Evolutionary conservation across 768 basidiomycete species (phyloP).

Genomic region (Mycena haematopus): DNA sequence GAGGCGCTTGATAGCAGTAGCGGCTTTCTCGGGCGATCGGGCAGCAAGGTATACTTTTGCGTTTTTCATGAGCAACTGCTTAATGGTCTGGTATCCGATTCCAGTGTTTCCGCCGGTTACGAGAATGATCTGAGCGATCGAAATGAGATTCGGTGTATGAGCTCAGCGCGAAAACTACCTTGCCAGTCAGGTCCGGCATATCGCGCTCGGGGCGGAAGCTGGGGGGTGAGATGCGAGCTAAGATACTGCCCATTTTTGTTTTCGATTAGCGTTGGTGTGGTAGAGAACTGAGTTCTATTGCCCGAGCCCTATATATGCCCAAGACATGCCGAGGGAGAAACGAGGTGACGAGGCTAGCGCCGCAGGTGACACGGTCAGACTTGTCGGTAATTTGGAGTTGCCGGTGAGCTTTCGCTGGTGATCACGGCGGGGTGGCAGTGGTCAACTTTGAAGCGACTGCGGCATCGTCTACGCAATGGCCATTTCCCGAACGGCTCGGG

Average conservation of each 20-base stretch:
- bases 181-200: background rate
- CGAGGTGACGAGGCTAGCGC: too few relatives aligned
- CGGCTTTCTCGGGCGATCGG: background rate
- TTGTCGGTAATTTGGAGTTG: too few relatives aligned
- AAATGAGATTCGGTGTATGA: background rate
- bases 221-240: background rate
- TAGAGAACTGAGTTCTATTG: too few relatives aligned
- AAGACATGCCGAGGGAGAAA: too few relatives aligned
- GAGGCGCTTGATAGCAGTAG: background rate
- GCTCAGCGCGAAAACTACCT: background rate
- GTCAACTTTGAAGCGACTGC: too few relatives aligned
- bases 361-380: too few relatives aligned
- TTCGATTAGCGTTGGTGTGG: too few relatives aligned
- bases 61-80: background rate
- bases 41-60: slow-evolving; percentile 1
- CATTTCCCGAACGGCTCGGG: too few relatives aligned
- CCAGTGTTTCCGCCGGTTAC: slow-evolving; percentile 2
- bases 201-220: slow-evolving; percentile 2
- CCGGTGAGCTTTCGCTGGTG: too few relatives aligned
- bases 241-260: background rate
- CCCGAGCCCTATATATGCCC: too few relatives aligned
- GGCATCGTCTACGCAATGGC: too few relatives aligned
- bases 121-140: background rate
- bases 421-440: too few relatives aligned
- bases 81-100: background rate